phyloP scores from a whole-genome alignment of 768 basidiomycete genomes.

The Lactarius psammicola region DNA sequence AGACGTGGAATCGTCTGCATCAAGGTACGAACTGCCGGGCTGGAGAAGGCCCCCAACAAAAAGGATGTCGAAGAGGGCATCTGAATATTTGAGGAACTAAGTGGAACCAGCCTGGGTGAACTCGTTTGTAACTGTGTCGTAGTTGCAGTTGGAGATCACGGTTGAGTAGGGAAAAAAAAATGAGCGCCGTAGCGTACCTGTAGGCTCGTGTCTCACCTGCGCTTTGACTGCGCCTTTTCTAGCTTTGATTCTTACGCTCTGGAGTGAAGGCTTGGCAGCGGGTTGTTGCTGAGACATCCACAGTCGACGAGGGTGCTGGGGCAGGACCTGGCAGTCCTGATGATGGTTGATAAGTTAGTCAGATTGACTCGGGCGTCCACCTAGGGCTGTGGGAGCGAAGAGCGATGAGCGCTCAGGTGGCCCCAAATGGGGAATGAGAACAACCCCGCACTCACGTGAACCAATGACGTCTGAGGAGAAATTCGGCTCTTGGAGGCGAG shows the following conservation, averaged over 20 bases:
- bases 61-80: conserved; percentile 93
- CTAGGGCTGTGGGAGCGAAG: too few species aligned
- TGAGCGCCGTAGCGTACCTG: conserved; percentile 44
- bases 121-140: conserved; percentile 77
- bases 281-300: conserved; percentile 92
- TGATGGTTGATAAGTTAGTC: too few species aligned
- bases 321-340: too few species aligned
- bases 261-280: conserved; percentile 83
- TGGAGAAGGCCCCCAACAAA: too few species aligned
- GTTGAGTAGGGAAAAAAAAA: not conserved
- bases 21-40: conserved; percentile 90
- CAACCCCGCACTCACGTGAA: too few species aligned
- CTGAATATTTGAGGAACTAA: conserved; percentile 95
- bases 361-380: too few species aligned
- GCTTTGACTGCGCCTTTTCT: conserved; percentile 92
- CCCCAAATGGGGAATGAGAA: too few species aligned
- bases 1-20: conserved; percentile 79
- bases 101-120: conserved; percentile 89
- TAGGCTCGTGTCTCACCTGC: conserved; percentile 89
- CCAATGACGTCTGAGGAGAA: too few species aligned
- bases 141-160: too few species aligned
- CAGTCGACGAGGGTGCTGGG: too few species aligned
- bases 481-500: too few species aligned
- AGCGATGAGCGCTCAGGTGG: too few species aligned
- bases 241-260: conserved; percentile 91